These are phyloP conservation scores for Clarkia xantiana DNA, from an alignment of 345 rosid species.

Conservation along the genomic window DNA sequence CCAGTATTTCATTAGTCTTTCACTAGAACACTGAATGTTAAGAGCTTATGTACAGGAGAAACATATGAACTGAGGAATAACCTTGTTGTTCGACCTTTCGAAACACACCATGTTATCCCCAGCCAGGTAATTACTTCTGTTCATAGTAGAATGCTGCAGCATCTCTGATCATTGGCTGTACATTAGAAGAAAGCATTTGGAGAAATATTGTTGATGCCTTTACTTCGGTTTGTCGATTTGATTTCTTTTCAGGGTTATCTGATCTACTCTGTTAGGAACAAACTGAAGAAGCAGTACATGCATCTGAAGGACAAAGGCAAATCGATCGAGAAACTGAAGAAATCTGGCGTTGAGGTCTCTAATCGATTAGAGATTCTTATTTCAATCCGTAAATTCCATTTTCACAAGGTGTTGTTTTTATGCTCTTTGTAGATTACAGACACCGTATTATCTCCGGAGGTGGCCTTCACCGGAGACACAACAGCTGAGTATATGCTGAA, in stretches of 20 bases:
- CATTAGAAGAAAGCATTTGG: too few relatives aligned
- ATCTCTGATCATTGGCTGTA: too few relatives aligned
- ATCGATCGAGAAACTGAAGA: slow-evolving; percentile 84
- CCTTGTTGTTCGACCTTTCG: slow-evolving; percentile 71
- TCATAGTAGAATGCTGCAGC: too few relatives aligned
- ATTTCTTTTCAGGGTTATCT: slow-evolving; percentile 64
- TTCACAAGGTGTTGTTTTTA: not conserved
- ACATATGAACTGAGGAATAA: slow-evolving; percentile 79
- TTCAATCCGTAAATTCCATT: slow-evolving; percentile 6
- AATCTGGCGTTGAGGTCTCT: slow-evolving; percentile 64
- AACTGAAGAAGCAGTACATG: slow-evolving; percentile 74
- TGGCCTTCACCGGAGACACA: slow-evolving; percentile 93
- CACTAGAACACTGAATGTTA: not conserved
- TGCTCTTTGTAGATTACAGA: slow-evolving; percentile 51
- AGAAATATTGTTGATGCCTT: too few relatives aligned
- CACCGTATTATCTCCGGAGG: slow-evolving; percentile 70
- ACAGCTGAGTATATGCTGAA: slow-evolving; percentile 89
- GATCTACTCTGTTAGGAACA: slow-evolving; percentile 67
- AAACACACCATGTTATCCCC: slow-evolving; percentile 78
- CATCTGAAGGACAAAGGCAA: slow-evolving; percentile 64
- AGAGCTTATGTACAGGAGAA: slow-evolving; percentile 43
- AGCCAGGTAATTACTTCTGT: slow-evolving; percentile 43
- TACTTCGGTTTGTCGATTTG: slow-evolving; percentile 1
- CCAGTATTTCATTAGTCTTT: not conserved
- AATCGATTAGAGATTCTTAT: not conserved